phyloP scores from a whole-genome alignment of 768 basidiomycete species.

The Kwoniella sp. region DNA sequence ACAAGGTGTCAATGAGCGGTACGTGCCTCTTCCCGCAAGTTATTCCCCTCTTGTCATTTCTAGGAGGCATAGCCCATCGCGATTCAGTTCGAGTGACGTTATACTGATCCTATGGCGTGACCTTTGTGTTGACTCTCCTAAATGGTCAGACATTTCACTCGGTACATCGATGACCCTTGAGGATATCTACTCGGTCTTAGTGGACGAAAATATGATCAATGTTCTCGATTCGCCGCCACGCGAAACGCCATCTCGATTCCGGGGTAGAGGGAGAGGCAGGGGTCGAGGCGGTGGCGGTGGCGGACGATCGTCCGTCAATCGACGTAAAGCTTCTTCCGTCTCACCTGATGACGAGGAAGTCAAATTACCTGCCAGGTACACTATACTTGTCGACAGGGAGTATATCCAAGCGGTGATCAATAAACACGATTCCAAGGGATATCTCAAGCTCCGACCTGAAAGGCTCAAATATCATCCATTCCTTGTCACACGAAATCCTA shows the following conservation, averaged over 20 bases:
- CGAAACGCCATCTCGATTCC: background rate
- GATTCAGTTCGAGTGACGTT: too few species aligned
- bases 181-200: slow-evolving; percentile 76
- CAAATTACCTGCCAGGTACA: slow-evolving; percentile 59
- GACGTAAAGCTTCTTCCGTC: slow-evolving; percentile 5
- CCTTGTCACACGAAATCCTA: slow-evolving; percentile 61
- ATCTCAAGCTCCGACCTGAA: slow-evolving; percentile 71
- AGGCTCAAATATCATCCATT: slow-evolving; percentile 95
- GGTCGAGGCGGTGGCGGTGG: slow-evolving; percentile 18
- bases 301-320: slow-evolving; percentile 16
- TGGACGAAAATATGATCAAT: slow-evolving; percentile 72
- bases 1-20: slow-evolving; percentile 75
- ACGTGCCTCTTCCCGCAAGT: slow-evolving; percentile 32
- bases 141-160: slow-evolving; percentile 67
- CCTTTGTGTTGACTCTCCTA: background rate
- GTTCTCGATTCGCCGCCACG: slow-evolving; percentile 31
- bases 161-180: slow-evolving; percentile 89
- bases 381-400: slow-evolving; percentile 71
- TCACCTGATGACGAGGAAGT: slow-evolving; percentile 13
- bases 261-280: slow-evolving; percentile 5
- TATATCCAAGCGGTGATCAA: slow-evolving; percentile 68
- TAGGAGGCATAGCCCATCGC: too few species aligned
- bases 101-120: too few species aligned
- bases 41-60: background rate
- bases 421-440: slow-evolving; percentile 76